Conservation (phyloP, 2,329 filamentous ascomycete genomes). For the Diaporthe helianthi region DNA sequence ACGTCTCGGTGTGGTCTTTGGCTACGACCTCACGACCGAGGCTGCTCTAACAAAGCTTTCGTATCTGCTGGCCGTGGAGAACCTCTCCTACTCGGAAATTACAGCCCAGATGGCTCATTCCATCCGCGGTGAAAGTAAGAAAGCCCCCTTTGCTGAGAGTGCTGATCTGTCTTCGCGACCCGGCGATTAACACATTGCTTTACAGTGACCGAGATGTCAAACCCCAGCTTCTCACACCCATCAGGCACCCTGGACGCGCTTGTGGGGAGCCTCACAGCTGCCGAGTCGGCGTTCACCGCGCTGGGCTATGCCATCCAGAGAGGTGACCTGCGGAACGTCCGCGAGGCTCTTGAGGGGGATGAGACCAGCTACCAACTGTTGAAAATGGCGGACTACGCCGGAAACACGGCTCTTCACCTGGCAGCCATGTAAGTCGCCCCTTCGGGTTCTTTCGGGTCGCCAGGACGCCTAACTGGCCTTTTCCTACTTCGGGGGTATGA, state of each 20-base stretch:
- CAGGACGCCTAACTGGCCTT: not conserved
- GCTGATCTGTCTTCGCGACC: not conserved
- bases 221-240: slow-evolving; percentile 79
- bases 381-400: slow-evolving; percentile 80
- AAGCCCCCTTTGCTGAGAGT: too few species aligned
- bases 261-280: slow-evolving; percentile 51
- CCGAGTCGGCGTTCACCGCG: slow-evolving; percentile 72
- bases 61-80: slow-evolving; percentile 77
- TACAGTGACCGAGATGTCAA: slow-evolving; percentile 73
- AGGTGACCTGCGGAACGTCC: slow-evolving; percentile 70
- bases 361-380: slow-evolving; percentile 63
- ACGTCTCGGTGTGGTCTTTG: slow-evolving; percentile 85
- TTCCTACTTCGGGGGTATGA: not conserved
- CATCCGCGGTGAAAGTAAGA: slow-evolving; percentile 72
- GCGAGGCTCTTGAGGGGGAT: slow-evolving; percentile 71
- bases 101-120: slow-evolving; percentile 74
- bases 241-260: slow-evolving; percentile 57
- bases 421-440: slow-evolving; percentile 52
- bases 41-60: slow-evolving; percentile 90
- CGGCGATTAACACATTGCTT: not conserved
- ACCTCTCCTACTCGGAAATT: slow-evolving; percentile 70
- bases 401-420: slow-evolving; percentile 73
- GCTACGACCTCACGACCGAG: slow-evolving; percentile 87
- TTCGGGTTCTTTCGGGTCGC: not conserved
- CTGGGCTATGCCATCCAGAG: slow-evolving; percentile 82